Base-by-base conservation (phyloP, 1,139 yeast genomes). In the Pichia sp. region DNA sequence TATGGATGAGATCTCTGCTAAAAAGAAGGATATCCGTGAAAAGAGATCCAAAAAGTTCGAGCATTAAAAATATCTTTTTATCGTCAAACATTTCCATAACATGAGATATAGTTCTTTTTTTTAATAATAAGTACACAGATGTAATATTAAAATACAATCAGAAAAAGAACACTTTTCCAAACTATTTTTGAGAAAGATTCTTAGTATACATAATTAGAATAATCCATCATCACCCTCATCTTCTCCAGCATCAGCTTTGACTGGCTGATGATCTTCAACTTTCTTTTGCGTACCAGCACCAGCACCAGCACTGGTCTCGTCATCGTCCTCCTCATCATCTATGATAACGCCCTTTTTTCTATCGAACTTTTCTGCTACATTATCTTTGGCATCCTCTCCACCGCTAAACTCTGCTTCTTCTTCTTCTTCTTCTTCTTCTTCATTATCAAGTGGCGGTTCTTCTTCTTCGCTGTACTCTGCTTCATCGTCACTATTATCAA, bases 1-100 rank as follows among this genome's bases (percentile, higher is more conserved):
- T 8, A 70, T 73, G 52, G 81, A 73, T 1, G 93, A 87, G 36
- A 75, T 87, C 55, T 67, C 64, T 10, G 66, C 66, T 7, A 74
- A 77, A 71, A 85, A 82, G 74, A 68, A 72, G 40, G 76, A 76
- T 32, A 77, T 85, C 48, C 80, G 79, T 66, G 69, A 73, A 34
- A 68, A 76, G 58, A 77, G 70, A 54, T 58, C 67, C 38, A 68
- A 62, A 61, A 69, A 64, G 53, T 70, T 57, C 49, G 71, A 68
- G 59, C 64, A 59, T 48, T 68, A 54, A 47, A 29, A 23, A 10
- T 16, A 19, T 15, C 15, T 15, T 19, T 13, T 13, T 40, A 13
- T 32, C 36, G 8, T n/a, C n/a, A n/a, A n/a, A 23, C 26, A 23
- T 23, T 23, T 23, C 26, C 26, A 23, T 23, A 23, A 23, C 26